Base-by-base conservation (phyloP, 352 stramenopile genomes). In the Blastocystis sp. region DNA sequence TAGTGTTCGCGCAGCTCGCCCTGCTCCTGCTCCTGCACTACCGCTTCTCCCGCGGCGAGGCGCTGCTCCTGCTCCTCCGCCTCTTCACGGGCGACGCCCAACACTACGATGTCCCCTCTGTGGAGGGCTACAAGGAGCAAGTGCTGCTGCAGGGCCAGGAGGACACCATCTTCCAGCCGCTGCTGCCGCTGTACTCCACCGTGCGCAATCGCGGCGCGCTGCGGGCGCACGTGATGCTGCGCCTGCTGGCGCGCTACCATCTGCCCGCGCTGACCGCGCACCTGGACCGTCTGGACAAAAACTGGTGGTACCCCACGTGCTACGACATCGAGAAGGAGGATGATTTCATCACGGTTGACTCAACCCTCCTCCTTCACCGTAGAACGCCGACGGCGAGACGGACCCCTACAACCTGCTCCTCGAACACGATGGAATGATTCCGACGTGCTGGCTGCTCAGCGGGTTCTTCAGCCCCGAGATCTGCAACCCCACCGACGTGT, bases 251-350 rank as follows among this genome's bases (percentile, higher is more conserved):
- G 19, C 28, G 21, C 40, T 81, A 66, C 40, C 48, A 65, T 21
- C 48, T 64, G 4, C 71, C 71, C 5, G 23, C 21, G 21, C 3
- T 81, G 3, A 52, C 52, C 21, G 19, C 28, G 17, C 71, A 81
- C 43, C 43, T 81, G 7, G 60, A 67, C 28, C 64, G 10, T 4
- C 34, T 81, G 17, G 71, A 81, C 21, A 53, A 81, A 21, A 62
- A 28, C 17, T 81, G 71, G 71, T 81, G 71, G 71, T 81, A 81
- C 43, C 71, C 71, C 7, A 45, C 21, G 23, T 62, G 9, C 9
- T 81, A 64, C 43, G 71, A 62, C 10, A 81, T 81, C 14, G 71
- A 81, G 52, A 81, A 64, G 17, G 41, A 65, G 23, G 14, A 23
- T 0, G 71, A 81, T 41, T 81, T 66, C 45, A 41, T 81, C 14